Conservation (phyloP, 257 asterid species). For the Solanum sparsipilum region DNA sequence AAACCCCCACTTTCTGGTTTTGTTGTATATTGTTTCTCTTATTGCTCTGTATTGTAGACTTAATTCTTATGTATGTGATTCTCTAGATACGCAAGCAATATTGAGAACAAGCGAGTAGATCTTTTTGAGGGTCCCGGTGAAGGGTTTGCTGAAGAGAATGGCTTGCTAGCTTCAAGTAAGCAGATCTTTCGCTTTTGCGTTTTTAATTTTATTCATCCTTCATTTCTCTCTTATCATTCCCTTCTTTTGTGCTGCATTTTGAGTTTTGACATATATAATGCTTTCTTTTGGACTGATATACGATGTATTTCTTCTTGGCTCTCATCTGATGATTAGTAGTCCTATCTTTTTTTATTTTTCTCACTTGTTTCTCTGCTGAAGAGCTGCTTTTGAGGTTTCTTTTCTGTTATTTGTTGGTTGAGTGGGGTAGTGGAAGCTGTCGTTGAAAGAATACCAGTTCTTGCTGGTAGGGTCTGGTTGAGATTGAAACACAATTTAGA, state of each 20-base stretch:
- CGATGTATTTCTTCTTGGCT: neutral
- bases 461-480: neutral
- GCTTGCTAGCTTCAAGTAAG: constrained; percentile 87
- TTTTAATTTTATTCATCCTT: neutral
- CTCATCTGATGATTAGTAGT: neutral
- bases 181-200: neutral
- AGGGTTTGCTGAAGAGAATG: constrained; percentile 87
- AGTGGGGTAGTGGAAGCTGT: neutral
- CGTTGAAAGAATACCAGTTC: neutral
- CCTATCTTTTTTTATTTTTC: neutral
- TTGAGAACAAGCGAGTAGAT: constrained; percentile 86
- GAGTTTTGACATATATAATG: neutral
- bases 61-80: constrained; percentile 15
- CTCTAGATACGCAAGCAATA: constrained; percentile 72
- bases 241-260: neutral
- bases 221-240: neutral
- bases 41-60: neutral
- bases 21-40: neutral
- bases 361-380: neutral
- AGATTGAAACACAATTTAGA: neutral
- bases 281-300: neutral
- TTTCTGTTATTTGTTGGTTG: neutral
- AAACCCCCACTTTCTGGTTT: neutral
- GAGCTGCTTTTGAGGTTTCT: neutral
- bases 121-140: constrained; percentile 93